Evolutionary conservation across 164 flowering plant species (phyloP), one percentile per base, ranked within the genome.

Genomic region (Stephania cephalantha): DNA sequence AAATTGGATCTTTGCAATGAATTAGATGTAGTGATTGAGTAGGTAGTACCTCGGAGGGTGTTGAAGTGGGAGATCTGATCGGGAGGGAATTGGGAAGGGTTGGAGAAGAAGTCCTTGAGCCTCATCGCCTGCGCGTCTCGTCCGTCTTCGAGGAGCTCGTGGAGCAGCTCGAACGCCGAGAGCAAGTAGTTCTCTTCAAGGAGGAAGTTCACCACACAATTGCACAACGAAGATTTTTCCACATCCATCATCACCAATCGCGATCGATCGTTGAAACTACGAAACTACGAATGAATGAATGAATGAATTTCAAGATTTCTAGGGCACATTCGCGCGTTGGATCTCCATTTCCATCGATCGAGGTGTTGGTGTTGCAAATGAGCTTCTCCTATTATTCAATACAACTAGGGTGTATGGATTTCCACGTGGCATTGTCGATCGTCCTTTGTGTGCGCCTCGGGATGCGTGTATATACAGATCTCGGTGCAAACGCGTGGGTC

Each of bases 11-110:
- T 58, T 18, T 18, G n/a, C 17, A 5, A 58, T 35, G 42, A 35
- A 15, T 3, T 55, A 64, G 50, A 46, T 42, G 61, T 10, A 17
- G 77, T 74, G 30, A 46, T 25, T 29, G 44, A n/a, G 35, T 65
- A n/a, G 71, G 22, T 9, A 31, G 48, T 70, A 94, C 99, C 93
- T 85, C 97, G 88, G 42, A 96, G 91, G 73, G 90, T 74, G 75
- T 89, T 93, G 86, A 88, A 87, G 77, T 97, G 97, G 46, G 97
- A 86, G 87, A 96, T 96, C 90, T 89, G 99, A 84, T 96, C 99
- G 15, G 99, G 90, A 61, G 99, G 97, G 73, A 96, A 96, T 2
- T 85, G 97, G 75, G 94, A 72, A 11, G 91, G 83, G 85, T 93
- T 89, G 29, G 97, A 71, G 86, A 96, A 96, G 91, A 88, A 94